Percentiles rank a stretch among this genome's conserved stretches.
These are phyloP conservation scores for Sclerotinia borealis DNA, from an alignment of 2,329 filamentous ascomycete species.

Conservation along the genomic window DNA sequence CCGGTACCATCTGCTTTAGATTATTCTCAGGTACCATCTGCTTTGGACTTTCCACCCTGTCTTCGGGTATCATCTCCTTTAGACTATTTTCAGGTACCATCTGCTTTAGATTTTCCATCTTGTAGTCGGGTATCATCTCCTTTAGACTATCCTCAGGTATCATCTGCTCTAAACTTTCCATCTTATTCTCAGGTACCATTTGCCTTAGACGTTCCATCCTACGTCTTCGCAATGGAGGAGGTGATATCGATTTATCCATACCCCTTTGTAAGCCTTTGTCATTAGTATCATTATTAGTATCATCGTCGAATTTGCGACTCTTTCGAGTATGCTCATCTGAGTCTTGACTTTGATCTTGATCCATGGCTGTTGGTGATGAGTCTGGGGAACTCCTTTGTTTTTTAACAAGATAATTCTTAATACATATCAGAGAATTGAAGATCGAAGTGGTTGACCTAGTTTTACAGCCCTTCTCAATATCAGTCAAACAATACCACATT, in stretches of 20 bases:
- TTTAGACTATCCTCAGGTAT: not conserved
- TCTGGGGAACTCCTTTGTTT: not conserved
- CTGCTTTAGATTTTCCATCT: not conserved
- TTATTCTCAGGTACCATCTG: not conserved
- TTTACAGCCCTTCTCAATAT: too few species aligned
- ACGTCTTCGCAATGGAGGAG: conserved; percentile 24
- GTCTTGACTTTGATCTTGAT: conserved; percentile 7
- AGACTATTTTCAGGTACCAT: not conserved
- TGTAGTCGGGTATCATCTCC: not conserved
- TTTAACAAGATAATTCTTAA: not conserved
- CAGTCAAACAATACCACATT: too few species aligned
- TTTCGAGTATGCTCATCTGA: conserved; percentile 24
- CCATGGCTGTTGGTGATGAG: conserved; percentile 16
- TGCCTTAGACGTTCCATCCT: not conserved
- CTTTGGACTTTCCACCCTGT: not conserved
- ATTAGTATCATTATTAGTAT: not conserved
- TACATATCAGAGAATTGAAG: not conserved
- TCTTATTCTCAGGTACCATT: not conserved
- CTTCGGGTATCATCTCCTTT: not conserved
- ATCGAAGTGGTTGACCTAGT: not conserved
- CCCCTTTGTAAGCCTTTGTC: not conserved
- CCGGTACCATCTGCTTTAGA: not conserved
- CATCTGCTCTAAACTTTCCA: not conserved
- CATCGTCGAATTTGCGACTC: conserved; percentile 20
- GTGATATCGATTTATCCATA: conserved; percentile 26